phyloP scores from a whole-genome alignment of 2,329 filamentous ascomycete species.

The Hirsutella rhossiliensis region DNA sequence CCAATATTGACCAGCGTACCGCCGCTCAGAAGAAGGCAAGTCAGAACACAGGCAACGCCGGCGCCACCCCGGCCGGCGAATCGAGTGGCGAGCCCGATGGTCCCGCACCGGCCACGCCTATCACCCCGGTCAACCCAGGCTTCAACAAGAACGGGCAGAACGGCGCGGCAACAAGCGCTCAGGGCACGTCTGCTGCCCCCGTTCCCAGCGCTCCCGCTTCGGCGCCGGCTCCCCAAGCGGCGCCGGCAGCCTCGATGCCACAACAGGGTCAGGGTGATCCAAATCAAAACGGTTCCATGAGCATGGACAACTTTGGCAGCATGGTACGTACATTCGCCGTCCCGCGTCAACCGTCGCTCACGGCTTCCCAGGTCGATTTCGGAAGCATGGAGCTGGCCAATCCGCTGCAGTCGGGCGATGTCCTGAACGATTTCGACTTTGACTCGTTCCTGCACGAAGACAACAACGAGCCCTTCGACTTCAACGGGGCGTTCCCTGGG shows the following conservation, averaged over 20 bases:
- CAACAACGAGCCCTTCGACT: slow-evolving; percentile 40
- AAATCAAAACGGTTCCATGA: slow-evolving; percentile 29
- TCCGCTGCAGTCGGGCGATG: slow-evolving; percentile 39
- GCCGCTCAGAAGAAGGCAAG: slow-evolving; percentile 52
- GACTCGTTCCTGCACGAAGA: slow-evolving; percentile 55
- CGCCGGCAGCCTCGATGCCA: slow-evolving; percentile 26
- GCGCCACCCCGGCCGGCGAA: slow-evolving; percentile 47
- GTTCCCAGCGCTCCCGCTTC: slow-evolving; percentile 18
- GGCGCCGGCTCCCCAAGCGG: slow-evolving; percentile 22
- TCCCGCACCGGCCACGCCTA: slow-evolving; percentile 50
- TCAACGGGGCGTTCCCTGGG: slow-evolving; percentile 34
- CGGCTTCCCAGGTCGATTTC: slow-evolving; percentile 28
- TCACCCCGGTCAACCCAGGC: slow-evolving; percentile 43
- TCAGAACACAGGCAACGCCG: slow-evolving; percentile 33
- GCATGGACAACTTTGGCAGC: slow-evolving; percentile 29
- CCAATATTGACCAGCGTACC: slow-evolving; percentile 28
- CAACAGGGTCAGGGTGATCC: slow-evolving; percentile 34
- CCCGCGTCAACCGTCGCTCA: slow-evolving; percentile 2
- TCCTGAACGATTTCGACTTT: slow-evolving; percentile 55
- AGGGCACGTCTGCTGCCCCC: slow-evolving; percentile 9
- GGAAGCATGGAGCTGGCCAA: slow-evolving; percentile 41
- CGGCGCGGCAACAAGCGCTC: slow-evolving; percentile 15
- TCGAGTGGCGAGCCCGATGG: slow-evolving; percentile 42
- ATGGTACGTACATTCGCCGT: slow-evolving; percentile 26
- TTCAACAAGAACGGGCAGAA: slow-evolving; percentile 27